Evolutionary conservation across 2,329 filamentous ascomycete genomes (phyloP).

Genomic region (Drechslerella dactyloides): DNA sequence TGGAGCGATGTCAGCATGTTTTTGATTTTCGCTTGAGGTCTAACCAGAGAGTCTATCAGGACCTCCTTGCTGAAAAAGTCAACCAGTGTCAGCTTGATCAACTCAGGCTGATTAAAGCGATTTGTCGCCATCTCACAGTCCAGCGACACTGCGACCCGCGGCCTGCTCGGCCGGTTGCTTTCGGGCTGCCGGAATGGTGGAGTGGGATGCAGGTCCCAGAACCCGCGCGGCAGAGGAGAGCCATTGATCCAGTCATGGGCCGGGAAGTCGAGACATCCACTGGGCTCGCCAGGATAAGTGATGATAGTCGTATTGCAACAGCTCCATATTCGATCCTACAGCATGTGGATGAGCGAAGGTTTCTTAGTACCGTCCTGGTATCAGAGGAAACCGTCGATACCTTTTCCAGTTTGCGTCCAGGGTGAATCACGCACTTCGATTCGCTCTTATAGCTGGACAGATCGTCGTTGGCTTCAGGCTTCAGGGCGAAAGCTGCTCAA

Average conservation of each 20-base stretch:
- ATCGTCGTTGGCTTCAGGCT: conserved; percentile 11
- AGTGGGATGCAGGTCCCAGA: conserved; percentile 40
- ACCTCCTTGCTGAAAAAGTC: conserved; percentile 63
- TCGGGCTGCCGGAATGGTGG: conserved; percentile 15
- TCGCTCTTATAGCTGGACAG: conserved; percentile 11
- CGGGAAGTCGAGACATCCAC: conserved; percentile 22
- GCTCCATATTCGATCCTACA: conserved; percentile 17
- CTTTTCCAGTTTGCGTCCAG: conserved; percentile 25
- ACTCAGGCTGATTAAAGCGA: conserved; percentile 60
- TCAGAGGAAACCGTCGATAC: background rate
- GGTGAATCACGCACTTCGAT: conserved; percentile 30
- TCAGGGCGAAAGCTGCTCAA: conserved; percentile 36
- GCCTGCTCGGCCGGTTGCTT: background rate
- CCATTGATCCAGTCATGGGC: conserved; percentile 37
- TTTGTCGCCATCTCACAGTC: conserved; percentile 66
- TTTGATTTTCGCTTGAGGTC: conserved; percentile 60
- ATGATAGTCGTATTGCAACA: conserved; percentile 27
- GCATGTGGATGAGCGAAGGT: background rate
- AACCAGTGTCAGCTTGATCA: conserved; percentile 64
- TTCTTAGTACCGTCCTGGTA: background rate
- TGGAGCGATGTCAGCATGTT: conserved; percentile 64
- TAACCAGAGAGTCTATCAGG: conserved; percentile 64
- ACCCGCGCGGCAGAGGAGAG: conserved; percentile 29
- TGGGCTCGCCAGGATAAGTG: conserved; percentile 31
- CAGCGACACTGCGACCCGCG: conserved; percentile 59